phyloP scores from a whole-genome alignment of 805 yeast species.

The Lipomyces starkeyi region DNA sequence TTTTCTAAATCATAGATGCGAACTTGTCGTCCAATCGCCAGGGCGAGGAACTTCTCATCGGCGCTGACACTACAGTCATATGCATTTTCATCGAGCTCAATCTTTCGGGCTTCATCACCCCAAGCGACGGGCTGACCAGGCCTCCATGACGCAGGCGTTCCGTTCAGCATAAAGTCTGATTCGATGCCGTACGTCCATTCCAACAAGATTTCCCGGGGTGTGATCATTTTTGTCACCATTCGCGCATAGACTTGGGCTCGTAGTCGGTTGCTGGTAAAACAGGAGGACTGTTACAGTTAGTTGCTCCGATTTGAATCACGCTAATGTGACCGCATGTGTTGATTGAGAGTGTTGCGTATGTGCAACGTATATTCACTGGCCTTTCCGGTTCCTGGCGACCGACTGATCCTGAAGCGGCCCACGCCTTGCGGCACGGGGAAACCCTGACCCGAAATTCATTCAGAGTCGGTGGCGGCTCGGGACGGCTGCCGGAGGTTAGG shows the following conservation, averaged over 20 bases:
- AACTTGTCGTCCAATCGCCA: neutral
- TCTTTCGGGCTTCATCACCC: constrained; percentile 8
- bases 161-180: constrained; percentile 3
- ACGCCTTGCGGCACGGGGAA: too few species aligned
- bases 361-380: too few species aligned
- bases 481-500: too few species aligned
- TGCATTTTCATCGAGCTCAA: neutral
- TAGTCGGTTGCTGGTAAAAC: neutral
- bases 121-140: neutral
- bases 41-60: constrained; percentile 4
- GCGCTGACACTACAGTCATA: constrained; percentile 2
- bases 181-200: constrained; percentile 6
- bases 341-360: too few species aligned
- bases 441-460: too few species aligned
- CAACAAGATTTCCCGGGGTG: neutral
- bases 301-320: neutral
- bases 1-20: constrained; percentile 1
- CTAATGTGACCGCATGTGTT: too few species aligned
- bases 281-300: too few species aligned
- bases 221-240: neutral
- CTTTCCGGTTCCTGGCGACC: too few species aligned
- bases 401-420: too few species aligned
- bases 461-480: too few species aligned
- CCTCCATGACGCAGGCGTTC: constrained; percentile 7
- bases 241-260: neutral